These are phyloP conservation scores for Salvia rosmarinus DNA, from an alignment of 257 asterid species.

Conservation along the genomic window DNA sequence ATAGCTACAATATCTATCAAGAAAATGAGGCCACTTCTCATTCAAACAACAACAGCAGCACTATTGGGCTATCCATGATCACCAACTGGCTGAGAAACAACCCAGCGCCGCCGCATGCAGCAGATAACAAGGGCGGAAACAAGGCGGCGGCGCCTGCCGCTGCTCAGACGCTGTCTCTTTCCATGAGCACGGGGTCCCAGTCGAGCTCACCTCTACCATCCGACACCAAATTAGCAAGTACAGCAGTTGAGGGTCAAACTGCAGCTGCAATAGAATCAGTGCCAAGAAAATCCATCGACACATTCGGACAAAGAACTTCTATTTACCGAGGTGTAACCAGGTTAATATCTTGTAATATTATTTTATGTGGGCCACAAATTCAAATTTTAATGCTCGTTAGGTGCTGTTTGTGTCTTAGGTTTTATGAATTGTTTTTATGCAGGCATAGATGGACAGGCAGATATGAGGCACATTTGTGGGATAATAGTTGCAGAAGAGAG, in stretches of 20 bases:
- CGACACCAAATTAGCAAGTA: neutral
- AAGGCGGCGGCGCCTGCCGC: constrained; percentile 24
- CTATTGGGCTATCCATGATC: constrained; percentile 79
- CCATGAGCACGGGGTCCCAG: constrained; percentile 72
- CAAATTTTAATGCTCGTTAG: neutral
- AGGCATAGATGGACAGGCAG: constrained; percentile 70
- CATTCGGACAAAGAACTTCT: constrained; percentile 87
- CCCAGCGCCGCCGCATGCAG: constrained; percentile 33
- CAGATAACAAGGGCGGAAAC: neutral
- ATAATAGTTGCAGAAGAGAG: constrained; percentile 91
- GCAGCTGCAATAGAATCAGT: constrained; percentile 54
- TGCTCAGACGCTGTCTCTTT: constrained; percentile 60
- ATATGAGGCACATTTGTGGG: constrained; percentile 74
- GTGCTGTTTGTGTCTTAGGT: neutral
- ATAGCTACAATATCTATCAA: constrained; percentile 33
- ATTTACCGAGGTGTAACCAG: constrained; percentile 91
- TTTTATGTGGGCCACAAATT: neutral
- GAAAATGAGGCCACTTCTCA: constrained; percentile 38
- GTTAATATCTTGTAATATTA: neutral
- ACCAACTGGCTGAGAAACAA: constrained; percentile 75
- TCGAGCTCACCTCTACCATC: constrained; percentile 22
- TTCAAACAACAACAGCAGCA: constrained; percentile 14
- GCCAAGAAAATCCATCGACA: constrained; percentile 71
- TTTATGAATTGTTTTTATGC: constrained; percentile 18
- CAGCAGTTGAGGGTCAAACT: constrained; percentile 36